A percentile compares a stretch with the other conserved stretches of the same genome.
phyloP scores from a whole-genome alignment of 83 land plant species.

The Picea abies region DNA sequence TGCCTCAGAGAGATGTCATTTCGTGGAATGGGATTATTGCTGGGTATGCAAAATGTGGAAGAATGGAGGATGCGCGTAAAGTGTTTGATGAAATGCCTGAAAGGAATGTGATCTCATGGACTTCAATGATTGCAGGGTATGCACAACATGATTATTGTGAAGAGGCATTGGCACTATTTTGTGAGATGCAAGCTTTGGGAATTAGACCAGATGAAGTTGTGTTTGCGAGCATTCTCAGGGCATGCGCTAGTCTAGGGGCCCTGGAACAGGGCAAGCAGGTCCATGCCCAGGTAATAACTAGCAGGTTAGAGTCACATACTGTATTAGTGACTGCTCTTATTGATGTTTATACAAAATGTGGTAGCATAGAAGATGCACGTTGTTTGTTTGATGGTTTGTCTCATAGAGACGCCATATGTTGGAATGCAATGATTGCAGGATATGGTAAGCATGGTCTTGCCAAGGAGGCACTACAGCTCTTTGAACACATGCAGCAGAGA shows the following conservation, averaged over 20 bases:
- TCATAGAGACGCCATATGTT: conserved; percentile 1
- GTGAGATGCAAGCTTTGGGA: not conserved
- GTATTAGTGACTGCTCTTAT: conserved; percentile 3
- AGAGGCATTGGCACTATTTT: not conserved
- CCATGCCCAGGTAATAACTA: not conserved
- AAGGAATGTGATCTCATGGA: not conserved
- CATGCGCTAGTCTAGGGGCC: not conserved
- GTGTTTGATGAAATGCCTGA: conserved; percentile 1
- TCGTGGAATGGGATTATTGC: conserved; percentile 12
- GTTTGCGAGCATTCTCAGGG: not conserved
- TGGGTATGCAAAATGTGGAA: not conserved
- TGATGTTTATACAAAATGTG: not conserved
- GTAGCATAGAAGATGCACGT: not conserved
- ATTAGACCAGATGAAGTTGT: not conserved
- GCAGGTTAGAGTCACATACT: not conserved
- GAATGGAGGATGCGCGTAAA: not conserved
- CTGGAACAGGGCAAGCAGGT: not conserved
- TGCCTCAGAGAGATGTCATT: not conserved
- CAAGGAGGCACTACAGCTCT: conserved; percentile 23
- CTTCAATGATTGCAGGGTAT: conserved; percentile 1
- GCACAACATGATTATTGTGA: not conserved
- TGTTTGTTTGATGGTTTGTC: conserved; percentile 1
- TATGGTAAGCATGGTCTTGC: conserved; percentile 17
- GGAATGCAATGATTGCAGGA: conserved; percentile 34
- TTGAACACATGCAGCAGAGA: not conserved